A percentile compares a stretch with the other conserved stretches of the same genome.
Evolutionary conservation across 345 rosid species (phyloP).

Genomic region (Carallia pectinifolia): DNA sequence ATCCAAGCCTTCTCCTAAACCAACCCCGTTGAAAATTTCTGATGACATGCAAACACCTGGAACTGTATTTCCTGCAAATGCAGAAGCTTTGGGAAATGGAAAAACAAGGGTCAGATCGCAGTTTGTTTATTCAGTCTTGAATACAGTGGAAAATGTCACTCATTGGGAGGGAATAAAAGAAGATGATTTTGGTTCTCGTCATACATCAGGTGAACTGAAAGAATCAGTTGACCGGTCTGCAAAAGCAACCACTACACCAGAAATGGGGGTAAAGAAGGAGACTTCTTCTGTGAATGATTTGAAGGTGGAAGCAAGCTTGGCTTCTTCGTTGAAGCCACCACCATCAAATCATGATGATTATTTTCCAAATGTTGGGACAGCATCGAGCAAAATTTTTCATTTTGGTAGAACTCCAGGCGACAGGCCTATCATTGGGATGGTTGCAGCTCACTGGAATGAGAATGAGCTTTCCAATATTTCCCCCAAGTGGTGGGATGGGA

Average conservation of each 20-base stretch:
- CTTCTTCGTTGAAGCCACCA: conserved; percentile 58
- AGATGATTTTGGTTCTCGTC: conserved; percentile 28
- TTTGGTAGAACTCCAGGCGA: conserved; percentile 52
- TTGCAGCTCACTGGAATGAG: conserved; percentile 85
- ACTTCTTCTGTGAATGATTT: conserved; percentile 26
- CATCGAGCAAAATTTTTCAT: conserved; percentile 23
- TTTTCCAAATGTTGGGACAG: conserved; percentile 21
- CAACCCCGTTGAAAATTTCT: conserved; percentile 69
- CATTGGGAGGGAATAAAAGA: conserved; percentile 36
- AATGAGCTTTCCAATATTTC: conserved; percentile 45
- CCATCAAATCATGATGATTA: conserved; percentile 20
- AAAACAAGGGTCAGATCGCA: conserved; percentile 70
- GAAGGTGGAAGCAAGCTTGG: conserved; percentile 50
- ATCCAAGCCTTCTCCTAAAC: conserved; percentile 52
- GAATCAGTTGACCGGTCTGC: conserved; percentile 40
- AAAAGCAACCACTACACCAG: conserved; percentile 31
- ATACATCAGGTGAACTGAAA: conserved; percentile 23
- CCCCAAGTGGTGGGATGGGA: conserved; percentile 94
- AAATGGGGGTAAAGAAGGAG: conserved; percentile 20
- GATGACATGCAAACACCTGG: conserved; percentile 99
- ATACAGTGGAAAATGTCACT: conserved; percentile 47
- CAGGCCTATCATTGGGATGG: conserved; percentile 84
- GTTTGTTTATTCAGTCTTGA: conserved; percentile 57
- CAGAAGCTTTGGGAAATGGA: conserved; percentile 44
- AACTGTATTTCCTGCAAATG: conserved; percentile 67